These are phyloP conservation scores for Pharus latifolius DNA, from an alignment of 176 grass and related monocot genomes.

Conservation along the genomic window DNA sequence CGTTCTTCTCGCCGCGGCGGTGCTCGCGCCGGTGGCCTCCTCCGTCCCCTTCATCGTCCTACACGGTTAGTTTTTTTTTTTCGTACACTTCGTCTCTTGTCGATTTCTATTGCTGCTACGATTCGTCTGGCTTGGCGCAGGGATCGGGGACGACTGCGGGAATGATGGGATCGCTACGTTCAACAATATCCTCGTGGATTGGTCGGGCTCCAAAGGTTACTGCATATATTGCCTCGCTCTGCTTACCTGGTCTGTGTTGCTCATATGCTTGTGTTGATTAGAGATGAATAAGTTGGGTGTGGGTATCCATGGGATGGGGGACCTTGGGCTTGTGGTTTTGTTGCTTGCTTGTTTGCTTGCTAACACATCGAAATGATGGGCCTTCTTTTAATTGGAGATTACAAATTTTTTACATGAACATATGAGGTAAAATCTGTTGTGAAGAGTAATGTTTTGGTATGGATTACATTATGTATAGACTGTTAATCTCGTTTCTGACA, in stretches of 20 bases:
- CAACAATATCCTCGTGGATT: slow-evolving; percentile 56
- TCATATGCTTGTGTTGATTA: neutral
- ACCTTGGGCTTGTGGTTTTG: neutral
- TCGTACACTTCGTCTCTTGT: neutral
- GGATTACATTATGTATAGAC: slow-evolving; percentile 1
- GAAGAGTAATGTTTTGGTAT: neutral
- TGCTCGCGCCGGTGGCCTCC: slow-evolving; percentile 18
- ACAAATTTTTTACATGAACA: neutral
- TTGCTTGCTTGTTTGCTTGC: neutral
- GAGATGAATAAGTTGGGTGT: neutral
- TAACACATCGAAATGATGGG: neutral
- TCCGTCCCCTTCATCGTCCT: slow-evolving; percentile 60
- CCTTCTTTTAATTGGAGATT: neutral
- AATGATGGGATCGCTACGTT: slow-evolving; percentile 64
- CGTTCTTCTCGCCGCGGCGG: neutral
- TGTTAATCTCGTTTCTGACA: neutral
- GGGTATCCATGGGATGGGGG: neutral
- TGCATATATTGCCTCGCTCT: slow-evolving; percentile 43
- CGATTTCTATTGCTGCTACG: neutral
- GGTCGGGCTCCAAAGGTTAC: slow-evolving; percentile 83
- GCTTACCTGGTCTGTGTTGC: neutral
- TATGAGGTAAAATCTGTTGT: neutral
- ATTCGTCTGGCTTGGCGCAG: slow-evolving; percentile 14
- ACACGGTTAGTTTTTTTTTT: slow-evolving; percentile 35
- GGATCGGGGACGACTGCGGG: slow-evolving; percentile 78